A percentile compares a stretch with the other conserved stretches of the same genome.
These are phyloP conservation scores for Debaryomycetaceae sp. DNA, from an alignment of 1,139 yeast species.

Conservation along the genomic window DNA sequence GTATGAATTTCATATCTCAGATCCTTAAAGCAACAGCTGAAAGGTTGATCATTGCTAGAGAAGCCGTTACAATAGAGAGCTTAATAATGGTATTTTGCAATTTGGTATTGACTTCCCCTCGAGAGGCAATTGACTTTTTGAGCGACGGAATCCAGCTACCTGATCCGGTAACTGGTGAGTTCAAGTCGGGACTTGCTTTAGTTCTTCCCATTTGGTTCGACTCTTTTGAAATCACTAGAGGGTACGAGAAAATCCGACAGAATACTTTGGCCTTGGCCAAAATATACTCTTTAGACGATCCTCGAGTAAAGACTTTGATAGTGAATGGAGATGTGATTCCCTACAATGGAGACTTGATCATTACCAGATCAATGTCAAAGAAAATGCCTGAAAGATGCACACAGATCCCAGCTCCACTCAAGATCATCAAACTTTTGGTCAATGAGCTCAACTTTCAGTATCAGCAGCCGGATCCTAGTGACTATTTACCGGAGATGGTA, in stretches of 20 bases:
- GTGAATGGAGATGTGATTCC: constrained; percentile 82
- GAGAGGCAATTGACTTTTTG: constrained; percentile 60
- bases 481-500: constrained; percentile 26
- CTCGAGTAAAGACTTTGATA: constrained; percentile 43
- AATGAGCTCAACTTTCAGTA: constrained; percentile 66
- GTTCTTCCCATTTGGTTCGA: constrained; percentile 70
- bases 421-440: constrained; percentile 67
- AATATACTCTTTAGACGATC: constrained; percentile 57
- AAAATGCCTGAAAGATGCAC: constrained; percentile 62
- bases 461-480: constrained; percentile 42
- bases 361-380: constrained; percentile 83
- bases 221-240: constrained; percentile 76
- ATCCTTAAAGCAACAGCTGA: constrained; percentile 71
- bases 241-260: constrained; percentile 67
- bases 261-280: constrained; percentile 66
- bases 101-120: constrained; percentile 58
- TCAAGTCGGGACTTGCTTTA: constrained; percentile 20
- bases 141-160: constrained; percentile 33
- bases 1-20: constrained; percentile 48
- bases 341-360: constrained; percentile 56
- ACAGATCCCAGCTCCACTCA: constrained; percentile 63
- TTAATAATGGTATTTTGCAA: constrained; percentile 74
- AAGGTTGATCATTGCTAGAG: constrained; percentile 62
- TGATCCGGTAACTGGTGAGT: constrained; percentile 19
- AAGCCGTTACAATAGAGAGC: constrained; percentile 71